phyloP scores from a whole-genome alignment of 805 yeast genomes.

The Candida boleticola region DNA sequence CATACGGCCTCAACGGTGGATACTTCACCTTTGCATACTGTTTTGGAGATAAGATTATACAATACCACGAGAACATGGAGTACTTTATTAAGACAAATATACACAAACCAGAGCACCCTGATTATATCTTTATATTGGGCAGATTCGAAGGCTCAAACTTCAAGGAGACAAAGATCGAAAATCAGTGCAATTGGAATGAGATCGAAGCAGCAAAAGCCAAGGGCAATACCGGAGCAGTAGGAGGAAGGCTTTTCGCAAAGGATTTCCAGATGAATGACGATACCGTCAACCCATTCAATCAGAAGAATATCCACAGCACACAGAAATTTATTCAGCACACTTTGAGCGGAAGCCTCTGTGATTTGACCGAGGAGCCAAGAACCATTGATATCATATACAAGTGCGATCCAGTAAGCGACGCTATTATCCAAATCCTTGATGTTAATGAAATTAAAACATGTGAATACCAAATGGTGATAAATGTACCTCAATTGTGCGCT shows the following conservation, averaged over 20 bases:
- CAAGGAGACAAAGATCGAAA: conserved; percentile 14
- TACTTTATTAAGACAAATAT: conserved; percentile 20
- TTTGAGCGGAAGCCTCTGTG: conserved; percentile 56
- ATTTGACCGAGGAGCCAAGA: conserved; percentile 53
- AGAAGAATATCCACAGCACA: conserved; percentile 10
- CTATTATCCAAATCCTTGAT: conserved; percentile 26
- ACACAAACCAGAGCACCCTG: conserved; percentile 32
- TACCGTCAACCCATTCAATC: conserved; percentile 18
- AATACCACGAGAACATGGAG: conserved; percentile 40
- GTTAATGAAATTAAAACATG: conserved; percentile 57
- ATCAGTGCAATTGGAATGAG: conserved; percentile 16
- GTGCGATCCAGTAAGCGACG: conserved; percentile 42
- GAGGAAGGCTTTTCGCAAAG: conserved; percentile 11
- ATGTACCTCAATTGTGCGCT: conserved; percentile 50
- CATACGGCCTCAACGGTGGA: conserved; percentile 29
- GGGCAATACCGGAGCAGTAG: neutral
- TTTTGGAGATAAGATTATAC: conserved; percentile 46
- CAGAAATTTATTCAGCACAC: conserved; percentile 38
- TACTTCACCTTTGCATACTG: conserved; percentile 58
- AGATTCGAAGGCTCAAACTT: conserved; percentile 26
- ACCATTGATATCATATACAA: conserved; percentile 53
- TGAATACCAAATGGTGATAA: conserved; percentile 50
- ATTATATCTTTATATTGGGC: conserved; percentile 34
- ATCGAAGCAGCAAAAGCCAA: conserved; percentile 14
- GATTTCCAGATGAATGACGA: conserved; percentile 30